Base-by-base conservation (phyloP, 2,329 filamentous ascomycete species). In the Aspergillus sp. region DNA sequence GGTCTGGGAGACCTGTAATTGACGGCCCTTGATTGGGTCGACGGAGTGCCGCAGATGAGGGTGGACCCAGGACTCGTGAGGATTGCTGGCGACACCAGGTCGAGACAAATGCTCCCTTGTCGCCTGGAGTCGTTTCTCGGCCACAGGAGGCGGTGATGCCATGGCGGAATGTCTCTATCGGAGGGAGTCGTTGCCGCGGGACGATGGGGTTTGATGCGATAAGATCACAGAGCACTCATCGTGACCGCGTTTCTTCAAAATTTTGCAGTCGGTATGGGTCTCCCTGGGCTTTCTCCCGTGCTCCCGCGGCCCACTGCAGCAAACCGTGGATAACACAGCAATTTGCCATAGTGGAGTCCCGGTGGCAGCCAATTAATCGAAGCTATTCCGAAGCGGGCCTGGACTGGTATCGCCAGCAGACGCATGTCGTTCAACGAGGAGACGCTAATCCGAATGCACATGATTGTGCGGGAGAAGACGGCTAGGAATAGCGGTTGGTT, bases 21-120 rank as follows among this genome's bases (percentile, higher is more conserved):
- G 65, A n/a, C 67, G 66, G 45, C 67, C 67, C 50, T 69, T 69
- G 52, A 58, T 43, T 14, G 64, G 59, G 49, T 67, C 58, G 17
- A 50, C 45, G 53, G 57, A 64, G 36, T 68, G 56, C 7, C 59
- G 55, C 49, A 69, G 47, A 45, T 66, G 54, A 3, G 65, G 59
- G 52, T 69, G 66, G 56, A 67, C 60, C 65, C 63, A 67, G 13
- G 54, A 16, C 10, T 47, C n/a, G 9, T 50, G 35, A 26, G 24
- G 24, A 36, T 45, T 22, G n/a, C 16, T 44, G n/a, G 13, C 26
- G 38, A 26, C 38, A 14, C 33, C 20, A 6, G 40, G 3, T 7
- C 24, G 36, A 32, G 40, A 24, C 8, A 53, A 38, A 14, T 55
- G 50, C 1, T 53, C 47, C 24, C 38, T 38, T 11, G 53, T 53